Percentiles rank a stretch among this genome's conserved stretches.
Evolutionary conservation across 257 asterid species (phyloP).

Genomic region (Gardenia jasminoides): DNA sequence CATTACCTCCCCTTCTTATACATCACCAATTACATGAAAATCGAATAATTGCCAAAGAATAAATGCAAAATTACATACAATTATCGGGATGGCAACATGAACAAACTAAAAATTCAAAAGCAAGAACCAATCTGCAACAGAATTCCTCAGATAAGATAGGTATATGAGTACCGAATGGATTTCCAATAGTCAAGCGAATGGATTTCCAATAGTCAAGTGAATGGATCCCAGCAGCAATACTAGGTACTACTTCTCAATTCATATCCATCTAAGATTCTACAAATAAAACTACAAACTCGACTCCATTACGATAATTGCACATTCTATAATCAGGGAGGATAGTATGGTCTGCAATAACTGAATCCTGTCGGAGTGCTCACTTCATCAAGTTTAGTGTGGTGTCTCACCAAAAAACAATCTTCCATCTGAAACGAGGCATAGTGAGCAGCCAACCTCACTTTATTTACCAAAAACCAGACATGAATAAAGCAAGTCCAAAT

Average conservation of each 20-base stretch:
- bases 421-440: too few relatives aligned
- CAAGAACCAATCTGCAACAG: background rate
- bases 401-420: too few relatives aligned
- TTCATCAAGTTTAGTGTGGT: too few relatives aligned
- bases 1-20: too few relatives aligned
- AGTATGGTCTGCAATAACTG: too few relatives aligned
- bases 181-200: slow-evolving; percentile 7
- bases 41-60: background rate
- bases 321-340: too few relatives aligned
- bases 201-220: too few relatives aligned
- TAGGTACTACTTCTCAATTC: background rate
- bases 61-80: background rate
- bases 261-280: slow-evolving; percentile 20
- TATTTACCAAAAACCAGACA: too few relatives aligned
- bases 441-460: too few relatives aligned
- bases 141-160: background rate
- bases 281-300: background rate
- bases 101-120: background rate
- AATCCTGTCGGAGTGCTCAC: too few relatives aligned
- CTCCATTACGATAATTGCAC: slow-evolving; percentile 25
- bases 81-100: background rate
- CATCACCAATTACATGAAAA: background rate
- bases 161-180: background rate
- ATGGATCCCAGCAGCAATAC: slow-evolving; percentile 9
- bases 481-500: too few relatives aligned